These are phyloP conservation scores for Golubevia pallescens DNA, from an alignment of 1,284 basidiomycete genomes.

Conservation along the genomic window DNA sequence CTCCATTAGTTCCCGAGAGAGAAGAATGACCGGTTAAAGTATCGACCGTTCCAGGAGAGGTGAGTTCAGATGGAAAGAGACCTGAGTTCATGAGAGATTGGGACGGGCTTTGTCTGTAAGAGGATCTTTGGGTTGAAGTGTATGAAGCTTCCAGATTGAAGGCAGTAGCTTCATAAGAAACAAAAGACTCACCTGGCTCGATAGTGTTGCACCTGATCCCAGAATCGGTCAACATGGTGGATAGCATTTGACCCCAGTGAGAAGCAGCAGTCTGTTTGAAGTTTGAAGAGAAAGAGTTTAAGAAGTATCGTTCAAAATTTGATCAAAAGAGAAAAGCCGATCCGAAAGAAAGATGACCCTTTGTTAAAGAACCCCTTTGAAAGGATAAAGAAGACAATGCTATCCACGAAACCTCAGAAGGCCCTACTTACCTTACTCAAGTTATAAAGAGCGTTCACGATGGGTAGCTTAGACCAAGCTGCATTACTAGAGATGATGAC, in stretches of 20 bases:
- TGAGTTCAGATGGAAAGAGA: conserved; percentile 26
- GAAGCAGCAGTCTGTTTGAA: conserved; percentile 25
- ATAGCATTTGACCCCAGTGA: conserved; percentile 25
- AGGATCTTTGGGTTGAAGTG: no score
- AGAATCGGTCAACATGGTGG: conserved; percentile 23
- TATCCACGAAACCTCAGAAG: no score
- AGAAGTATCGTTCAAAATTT: no score
- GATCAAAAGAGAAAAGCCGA: no score
- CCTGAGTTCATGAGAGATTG: conserved; percentile 6
- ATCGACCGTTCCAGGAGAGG: conserved; percentile 15
- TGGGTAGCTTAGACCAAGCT: conserved; percentile 29
- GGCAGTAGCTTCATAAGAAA: no score
- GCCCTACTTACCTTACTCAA: conserved; percentile 5
- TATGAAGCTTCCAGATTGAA: no score
- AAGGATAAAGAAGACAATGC: no score
- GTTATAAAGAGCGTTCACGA: conserved; percentile 42
- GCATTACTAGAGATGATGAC: conserved; percentile 32
- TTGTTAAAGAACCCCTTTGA: no score
- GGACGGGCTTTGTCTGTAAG: no score
- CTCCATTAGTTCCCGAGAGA: conserved; percentile 30
- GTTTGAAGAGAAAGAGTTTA: no score
- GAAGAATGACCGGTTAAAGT: conserved; percentile 13
- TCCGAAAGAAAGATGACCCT: no score
- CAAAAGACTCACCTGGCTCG: conserved; percentile 13
- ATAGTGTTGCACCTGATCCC: conserved; percentile 20